phyloP scores from a whole-genome alignment of 148 eudicot genomes.

The Euryodendron excelsum region DNA sequence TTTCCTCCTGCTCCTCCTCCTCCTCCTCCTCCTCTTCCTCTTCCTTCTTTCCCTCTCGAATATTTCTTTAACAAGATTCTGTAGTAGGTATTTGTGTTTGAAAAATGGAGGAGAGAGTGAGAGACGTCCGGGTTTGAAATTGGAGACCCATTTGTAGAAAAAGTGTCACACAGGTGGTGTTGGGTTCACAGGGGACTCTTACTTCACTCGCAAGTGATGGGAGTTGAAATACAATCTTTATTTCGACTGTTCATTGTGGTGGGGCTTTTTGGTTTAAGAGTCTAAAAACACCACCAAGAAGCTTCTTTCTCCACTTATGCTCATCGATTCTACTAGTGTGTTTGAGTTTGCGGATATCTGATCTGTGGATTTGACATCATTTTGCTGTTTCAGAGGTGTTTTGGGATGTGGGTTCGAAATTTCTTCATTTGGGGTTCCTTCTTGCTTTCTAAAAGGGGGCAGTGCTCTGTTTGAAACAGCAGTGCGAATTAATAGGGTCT shows the following conservation, averaged over 20 bases:
- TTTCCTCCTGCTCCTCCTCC: background rate
- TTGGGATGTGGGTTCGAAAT: conserved; percentile 37
- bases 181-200: conserved; percentile 25
- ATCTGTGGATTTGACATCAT: conserved; percentile 21
- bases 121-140: conserved; percentile 20
- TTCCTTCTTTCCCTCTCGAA: conserved; percentile 15
- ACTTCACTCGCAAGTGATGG: conserved; percentile 52
- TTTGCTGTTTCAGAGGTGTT: conserved; percentile 18
- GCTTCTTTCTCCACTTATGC: background rate
- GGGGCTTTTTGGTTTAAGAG: background rate
- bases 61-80: background rate
- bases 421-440: conserved; percentile 10
- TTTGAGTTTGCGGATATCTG: conserved; percentile 1
- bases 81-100: conserved; percentile 5
- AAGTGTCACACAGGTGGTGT: background rate
- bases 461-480: background rate
- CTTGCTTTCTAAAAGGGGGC: background rate
- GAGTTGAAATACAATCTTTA: conserved; percentile 21
- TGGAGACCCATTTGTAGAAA: conserved; percentile 8
- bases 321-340: background rate
- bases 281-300: too few species aligned
- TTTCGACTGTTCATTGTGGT: background rate
- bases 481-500: conserved; percentile 6
- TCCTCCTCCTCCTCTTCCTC: conserved; percentile 17
- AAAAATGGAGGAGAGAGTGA: conserved; percentile 6